Base-by-base conservation (phyloP, 2,329 filamentous ascomycete genomes). In the Apiospora malaysiana region DNA sequence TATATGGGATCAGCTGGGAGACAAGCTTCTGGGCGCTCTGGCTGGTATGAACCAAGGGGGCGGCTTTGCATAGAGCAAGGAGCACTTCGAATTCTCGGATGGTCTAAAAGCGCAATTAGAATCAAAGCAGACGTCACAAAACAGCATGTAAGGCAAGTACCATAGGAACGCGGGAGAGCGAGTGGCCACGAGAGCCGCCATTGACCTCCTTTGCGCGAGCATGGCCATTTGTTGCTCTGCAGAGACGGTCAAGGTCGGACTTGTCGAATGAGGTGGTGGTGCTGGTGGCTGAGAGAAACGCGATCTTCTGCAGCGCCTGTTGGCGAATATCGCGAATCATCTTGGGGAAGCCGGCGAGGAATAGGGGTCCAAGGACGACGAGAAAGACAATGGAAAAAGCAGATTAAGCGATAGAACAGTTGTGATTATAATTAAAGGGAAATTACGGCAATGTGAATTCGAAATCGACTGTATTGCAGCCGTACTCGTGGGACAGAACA, bases 1-100 rank as follows among this genome's bases (percentile, higher is more conserved):
- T 88, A 81, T 98, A 98, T 6, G 92, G 92, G 9, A 91, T 88
- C 51, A 99, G 84, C 75, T 97, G 94, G 45, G 87, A 86, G n/a
- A 91, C 89, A 49, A 99, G 89, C 76, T 90, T 92, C 77, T 93
- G 90, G 40, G 94, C 95, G 78, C 93, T 92, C 72, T 93, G 89
- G 56, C 85, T 81, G 65, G 90, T 91, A 69, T 91, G 87, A 37
- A 98, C 87, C 32, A 90, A 88, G 4, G 94, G 92, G 4, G 95
- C 94, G 69, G 95, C 94, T 83, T 95, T 95, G 85, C 95, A 98
- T 37, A 99, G 87, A 59, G 96, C 94, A 37, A 98, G 84, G 37
- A 99, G 87, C 69, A 97, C 93, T 81, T 99, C 95, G 75, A 97
- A 92, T 85, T 99, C 97, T 77, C 93, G 91, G 69, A 95, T 90